These are phyloP conservation scores for Lepidium sativum DNA, from an alignment of 345 rosid species.

Conservation along the genomic window DNA sequence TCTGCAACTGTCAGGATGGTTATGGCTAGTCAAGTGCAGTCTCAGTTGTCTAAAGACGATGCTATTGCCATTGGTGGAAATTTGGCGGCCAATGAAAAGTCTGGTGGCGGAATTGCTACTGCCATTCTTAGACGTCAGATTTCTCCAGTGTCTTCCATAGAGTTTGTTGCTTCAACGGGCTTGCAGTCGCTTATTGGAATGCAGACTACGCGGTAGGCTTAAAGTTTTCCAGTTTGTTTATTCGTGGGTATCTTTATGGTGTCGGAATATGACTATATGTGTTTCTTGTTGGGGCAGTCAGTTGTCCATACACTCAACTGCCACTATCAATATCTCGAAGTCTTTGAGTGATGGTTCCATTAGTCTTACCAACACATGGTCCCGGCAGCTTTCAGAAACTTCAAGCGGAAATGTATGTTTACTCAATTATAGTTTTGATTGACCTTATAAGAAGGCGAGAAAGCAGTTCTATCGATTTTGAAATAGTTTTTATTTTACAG, in stretches of 20 bases:
- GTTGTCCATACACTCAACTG: conserved; percentile 70
- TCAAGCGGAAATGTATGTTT: conserved; percentile 72
- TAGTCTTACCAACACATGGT: conserved; percentile 88
- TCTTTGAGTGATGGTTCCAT: conserved; percentile 86
- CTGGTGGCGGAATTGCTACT: conserved; percentile 73
- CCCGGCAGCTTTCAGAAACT: conserved; percentile 80
- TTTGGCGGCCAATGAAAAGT: conserved; percentile 55
- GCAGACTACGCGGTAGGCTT: conserved; percentile 67
- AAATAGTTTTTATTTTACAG: conserved; percentile 30
- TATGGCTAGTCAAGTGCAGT: conserved; percentile 75
- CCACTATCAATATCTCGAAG: conserved; percentile 62
- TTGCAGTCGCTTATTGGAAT: conserved; percentile 63
- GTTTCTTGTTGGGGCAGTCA: conserved; percentile 40
- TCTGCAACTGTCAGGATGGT: conserved; percentile 52
- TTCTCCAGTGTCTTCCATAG: conserved; percentile 70
- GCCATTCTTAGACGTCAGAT: conserved; percentile 56
- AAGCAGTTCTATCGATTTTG: neutral
- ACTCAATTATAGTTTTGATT: conserved; percentile 6
- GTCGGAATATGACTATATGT: neutral
- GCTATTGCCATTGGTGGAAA: conserved; percentile 65
- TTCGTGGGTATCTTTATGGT: neutral
- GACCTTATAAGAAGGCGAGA: neutral
- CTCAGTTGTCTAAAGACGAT: conserved; percentile 70
- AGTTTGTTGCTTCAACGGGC: conserved; percentile 73
- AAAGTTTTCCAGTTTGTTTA: conserved; percentile 1